phyloP scores from a whole-genome alignment of 1,139 yeast genomes.

The Saccharomycopsis hybrid region DNA sequence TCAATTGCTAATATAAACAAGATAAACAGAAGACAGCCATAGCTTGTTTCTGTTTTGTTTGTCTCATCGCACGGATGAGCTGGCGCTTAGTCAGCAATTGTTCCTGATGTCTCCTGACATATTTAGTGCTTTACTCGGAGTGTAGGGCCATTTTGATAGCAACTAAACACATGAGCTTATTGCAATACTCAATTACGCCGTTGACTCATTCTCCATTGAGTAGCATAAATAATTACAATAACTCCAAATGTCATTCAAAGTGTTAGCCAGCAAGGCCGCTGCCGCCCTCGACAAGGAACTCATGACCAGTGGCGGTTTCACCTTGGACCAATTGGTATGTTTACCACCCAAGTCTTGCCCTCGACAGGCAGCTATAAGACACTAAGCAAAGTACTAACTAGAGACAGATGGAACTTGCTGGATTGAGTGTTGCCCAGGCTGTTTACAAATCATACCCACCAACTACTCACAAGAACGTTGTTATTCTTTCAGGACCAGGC shows the following conservation, averaged over 20 bases:
- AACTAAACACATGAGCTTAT: no score
- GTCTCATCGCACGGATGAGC: no score
- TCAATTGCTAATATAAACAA: no score
- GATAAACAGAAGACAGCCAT: no score
- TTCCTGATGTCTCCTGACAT: no score
- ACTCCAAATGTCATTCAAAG: conserved; percentile 8
- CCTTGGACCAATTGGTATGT: conserved; percentile 71
- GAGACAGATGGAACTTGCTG: conserved; percentile 81
- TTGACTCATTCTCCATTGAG: no score
- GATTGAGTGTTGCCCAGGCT: conserved; percentile 88
- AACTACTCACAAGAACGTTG: conserved; percentile 36
- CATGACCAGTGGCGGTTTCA: conserved; percentile 80
- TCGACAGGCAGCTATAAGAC: background rate
- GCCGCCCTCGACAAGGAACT: conserved; percentile 76
- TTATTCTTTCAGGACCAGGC: conserved; percentile 88
- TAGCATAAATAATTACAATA: no score
- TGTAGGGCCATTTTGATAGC: no score
- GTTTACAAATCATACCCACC: conserved; percentile 64
- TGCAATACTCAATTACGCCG: no score
- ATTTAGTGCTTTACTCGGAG: no score
- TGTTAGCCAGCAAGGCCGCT: conserved; percentile 52
- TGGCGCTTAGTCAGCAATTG: no score
- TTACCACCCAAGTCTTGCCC: background rate
- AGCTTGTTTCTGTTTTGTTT: no score
- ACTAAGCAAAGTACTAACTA: background rate